Percentiles rank a stretch among this genome's conserved stretches.
These are phyloP conservation scores for Diaporthe destruens DNA, from an alignment of 2,329 filamentous ascomycete species.

Conservation along the genomic window DNA sequence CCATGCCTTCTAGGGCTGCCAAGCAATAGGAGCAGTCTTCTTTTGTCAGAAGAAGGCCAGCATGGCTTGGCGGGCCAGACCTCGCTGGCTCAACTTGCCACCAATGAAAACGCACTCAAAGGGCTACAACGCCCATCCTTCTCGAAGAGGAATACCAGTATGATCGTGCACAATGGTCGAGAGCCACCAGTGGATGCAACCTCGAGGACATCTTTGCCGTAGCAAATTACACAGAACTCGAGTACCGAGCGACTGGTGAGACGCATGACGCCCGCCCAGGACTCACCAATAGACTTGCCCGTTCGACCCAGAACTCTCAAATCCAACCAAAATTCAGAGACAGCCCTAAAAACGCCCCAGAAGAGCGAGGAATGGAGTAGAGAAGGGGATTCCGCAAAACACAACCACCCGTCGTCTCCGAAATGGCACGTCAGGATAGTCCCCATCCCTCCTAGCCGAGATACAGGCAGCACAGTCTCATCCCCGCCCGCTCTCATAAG, in stretches of 20 bases:
- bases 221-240: not conserved
- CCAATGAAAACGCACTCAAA: not conserved
- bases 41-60: constrained; percentile 10
- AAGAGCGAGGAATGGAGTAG: not conserved
- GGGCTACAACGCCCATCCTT: constrained; percentile 5
- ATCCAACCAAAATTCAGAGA: not conserved
- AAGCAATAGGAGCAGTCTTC: not conserved
- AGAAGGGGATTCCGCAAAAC: not conserved
- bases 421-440: constrained; percentile 33
- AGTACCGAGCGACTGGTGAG: not conserved
- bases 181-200: not conserved
- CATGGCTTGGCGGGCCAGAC: not conserved
- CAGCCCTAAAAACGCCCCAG: not conserved
- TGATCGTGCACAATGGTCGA: constrained; percentile 19
- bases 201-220: not conserved
- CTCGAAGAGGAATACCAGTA: constrained; percentile 5
- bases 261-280: not conserved
- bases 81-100: not conserved
- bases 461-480: no score
- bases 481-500: constrained; percentile 3
- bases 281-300: not conserved
- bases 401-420: not conserved
- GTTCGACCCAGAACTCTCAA: not conserved
- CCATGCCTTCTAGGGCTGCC: not conserved
- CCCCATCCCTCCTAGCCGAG: not conserved